Percentiles rank a stretch among this genome's conserved stretches.
These are phyloP conservation scores for Dryadomyces quercivorus DNA, from an alignment of 2,329 filamentous ascomycete species.

Conservation along the genomic window DNA sequence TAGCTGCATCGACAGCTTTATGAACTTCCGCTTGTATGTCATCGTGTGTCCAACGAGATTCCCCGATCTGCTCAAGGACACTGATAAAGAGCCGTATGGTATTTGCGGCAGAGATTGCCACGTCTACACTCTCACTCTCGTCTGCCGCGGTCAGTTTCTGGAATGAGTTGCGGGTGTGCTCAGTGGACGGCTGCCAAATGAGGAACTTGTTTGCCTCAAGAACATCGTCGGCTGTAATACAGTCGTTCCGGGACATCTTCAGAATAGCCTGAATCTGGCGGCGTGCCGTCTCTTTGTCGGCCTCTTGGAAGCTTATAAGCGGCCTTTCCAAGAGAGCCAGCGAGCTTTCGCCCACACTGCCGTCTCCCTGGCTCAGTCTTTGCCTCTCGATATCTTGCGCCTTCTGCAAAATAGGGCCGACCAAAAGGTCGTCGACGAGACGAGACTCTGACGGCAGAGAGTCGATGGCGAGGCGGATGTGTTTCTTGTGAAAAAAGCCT, in stretches of 20 bases:
- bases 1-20: constrained; percentile 2
- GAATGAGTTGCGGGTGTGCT: constrained; percentile 4
- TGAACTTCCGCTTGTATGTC: constrained; percentile 3
- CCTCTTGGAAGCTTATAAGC: neutral
- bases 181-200: constrained; percentile 15
- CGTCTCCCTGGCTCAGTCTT: neutral
- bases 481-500: constrained; percentile 53
- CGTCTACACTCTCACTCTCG: neutral
- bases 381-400: constrained; percentile 8
- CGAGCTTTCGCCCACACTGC: neutral
- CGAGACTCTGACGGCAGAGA: constrained; percentile 3
- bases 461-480: constrained; percentile 13
- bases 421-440: constrained; percentile 10
- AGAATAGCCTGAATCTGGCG: constrained; percentile 9
- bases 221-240: constrained; percentile 2
- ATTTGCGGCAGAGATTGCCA: neutral
- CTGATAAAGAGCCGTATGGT: constrained; percentile 7
- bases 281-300: neutral
- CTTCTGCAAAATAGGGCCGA: constrained; percentile 13
- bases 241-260: constrained; percentile 9
- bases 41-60: constrained; percentile 8
- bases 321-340: constrained; percentile 1
- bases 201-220: constrained; percentile 15
- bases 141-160: neutral
- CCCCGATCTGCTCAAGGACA: constrained; percentile 5